These are phyloP conservation scores for Tylopilus sp. DNA, from an alignment of 768 basidiomycete genomes.

Conservation along the genomic window DNA sequence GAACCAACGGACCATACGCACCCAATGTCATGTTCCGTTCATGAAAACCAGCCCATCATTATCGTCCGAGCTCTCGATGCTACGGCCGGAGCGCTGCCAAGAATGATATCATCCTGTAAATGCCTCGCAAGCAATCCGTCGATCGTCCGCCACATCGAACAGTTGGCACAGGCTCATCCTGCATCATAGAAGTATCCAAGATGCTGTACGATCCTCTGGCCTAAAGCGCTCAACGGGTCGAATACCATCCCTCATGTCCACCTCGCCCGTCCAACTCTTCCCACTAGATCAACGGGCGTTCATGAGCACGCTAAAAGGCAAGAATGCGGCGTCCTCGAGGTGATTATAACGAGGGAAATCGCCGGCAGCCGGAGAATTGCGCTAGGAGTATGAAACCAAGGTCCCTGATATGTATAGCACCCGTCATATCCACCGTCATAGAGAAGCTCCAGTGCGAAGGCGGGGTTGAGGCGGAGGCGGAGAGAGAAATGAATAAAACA, in stretches of 20 bases:
- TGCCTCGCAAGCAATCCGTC: not conserved
- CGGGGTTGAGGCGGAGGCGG: constrained; percentile 30
- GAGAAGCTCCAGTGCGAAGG: constrained; percentile 15
- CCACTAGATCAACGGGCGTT: not conserved
- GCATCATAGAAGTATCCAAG: constrained; percentile 4
- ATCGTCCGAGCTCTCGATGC: too few relatives aligned
- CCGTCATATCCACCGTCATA: constrained; percentile 17
- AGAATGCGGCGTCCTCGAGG: constrained; percentile 28
- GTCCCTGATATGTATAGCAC: constrained; percentile 10
- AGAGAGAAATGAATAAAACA: constrained; percentile 16
- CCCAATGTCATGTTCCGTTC: not conserved
- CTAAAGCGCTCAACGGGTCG: not conserved
- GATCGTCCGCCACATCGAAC: not conserved
- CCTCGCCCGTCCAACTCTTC: not conserved
- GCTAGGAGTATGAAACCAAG: constrained; percentile 7
- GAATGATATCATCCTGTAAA: not conserved
- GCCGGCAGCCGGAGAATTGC: constrained; percentile 8
- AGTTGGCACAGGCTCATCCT: not conserved
- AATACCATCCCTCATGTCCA: constrained; percentile 16
- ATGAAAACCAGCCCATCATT: not conserved
- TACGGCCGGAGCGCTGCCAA: not conserved
- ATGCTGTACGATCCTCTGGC: constrained; percentile 1
- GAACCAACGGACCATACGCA: not conserved
- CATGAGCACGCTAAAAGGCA: constrained; percentile 3
- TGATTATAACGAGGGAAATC: constrained; percentile 26